Evolutionary conservation across 805 yeast species (phyloP).

Genomic region (Kurtzmaniella cleridarum): DNA sequence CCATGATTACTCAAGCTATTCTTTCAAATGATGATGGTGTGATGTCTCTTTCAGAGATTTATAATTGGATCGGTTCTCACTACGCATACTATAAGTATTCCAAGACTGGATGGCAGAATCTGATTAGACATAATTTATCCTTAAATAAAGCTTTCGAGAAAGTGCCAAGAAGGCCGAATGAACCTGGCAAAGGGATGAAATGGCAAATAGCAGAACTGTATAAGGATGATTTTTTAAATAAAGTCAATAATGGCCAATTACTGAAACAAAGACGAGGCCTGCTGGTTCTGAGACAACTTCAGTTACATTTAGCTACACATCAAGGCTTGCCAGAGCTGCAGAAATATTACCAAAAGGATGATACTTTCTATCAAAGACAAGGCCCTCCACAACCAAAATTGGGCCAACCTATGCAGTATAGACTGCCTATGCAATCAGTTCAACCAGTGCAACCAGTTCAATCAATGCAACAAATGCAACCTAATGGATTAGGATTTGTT

Average conservation of each 20-base stretch:
- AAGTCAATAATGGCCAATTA: conserved; percentile 71
- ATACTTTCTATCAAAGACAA: conserved; percentile 1
- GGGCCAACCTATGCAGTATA: conserved; percentile 13
- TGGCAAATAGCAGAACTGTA: conserved; percentile 92
- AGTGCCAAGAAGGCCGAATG: conserved; percentile 91
- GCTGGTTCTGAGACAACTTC: conserved; percentile 74
- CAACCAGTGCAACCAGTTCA: too few relatives aligned
- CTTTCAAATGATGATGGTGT: conserved; percentile 83
- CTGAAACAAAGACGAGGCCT: conserved; percentile 75
- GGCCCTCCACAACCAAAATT: conserved; percentile 10
- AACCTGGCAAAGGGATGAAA: conserved; percentile 98
- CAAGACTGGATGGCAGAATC: conserved; percentile 97
- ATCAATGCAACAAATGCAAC: conserved; percentile 15
- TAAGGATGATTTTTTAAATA: conserved; percentile 75
- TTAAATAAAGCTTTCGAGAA: conserved; percentile 96
- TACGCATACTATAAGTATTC: conserved; percentile 90
- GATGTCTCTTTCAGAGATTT: conserved; percentile 84
- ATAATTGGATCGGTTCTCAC: conserved; percentile 80
- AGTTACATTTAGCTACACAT: conserved; percentile 63
- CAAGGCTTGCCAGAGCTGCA: conserved; percentile 46
- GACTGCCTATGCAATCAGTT: conserved; percentile 12
- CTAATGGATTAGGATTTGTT: conserved; percentile 17
- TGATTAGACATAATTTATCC: conserved; percentile 91
- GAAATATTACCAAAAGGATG: conserved; percentile 19
- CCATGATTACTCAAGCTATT: conserved; percentile 97